Base-by-base conservation (phyloP, 176 grass and related monocot genomes). In the Hyparrhenia diplandra region DNA sequence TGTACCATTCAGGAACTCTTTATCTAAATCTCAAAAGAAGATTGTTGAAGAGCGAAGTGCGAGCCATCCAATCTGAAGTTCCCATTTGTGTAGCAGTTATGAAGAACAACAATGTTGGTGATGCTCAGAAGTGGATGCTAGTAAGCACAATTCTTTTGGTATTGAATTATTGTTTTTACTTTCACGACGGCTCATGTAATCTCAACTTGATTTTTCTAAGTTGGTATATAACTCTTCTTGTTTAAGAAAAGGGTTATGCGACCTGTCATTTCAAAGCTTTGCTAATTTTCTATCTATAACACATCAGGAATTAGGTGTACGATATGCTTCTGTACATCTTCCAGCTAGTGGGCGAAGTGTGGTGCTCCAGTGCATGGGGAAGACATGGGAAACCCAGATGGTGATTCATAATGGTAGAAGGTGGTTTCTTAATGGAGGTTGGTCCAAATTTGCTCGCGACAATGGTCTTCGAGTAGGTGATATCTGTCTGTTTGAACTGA, bases 401-500 rank as follows among this genome's bases (percentile, higher is more conserved):
- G 20, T 24, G 27, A 57, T 78, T 55, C 7, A 30, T 23, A n/a
- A 18, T 10, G 4, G 55, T 2, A 63, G 21, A 2, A 83, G 80
- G 13, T n/a, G 66, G 58, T 31, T 72, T 14, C 85, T 83, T 30
- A 2, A 3, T 14, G 24, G 18, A 40, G 75, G 81, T 11, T 94
- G 79, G 82, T 0, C 59, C 12, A 43, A 80, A n/a, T 94, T 94
- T 8, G 75, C 51, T 10, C 6, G 8, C 5, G 85, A 88, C 49
- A 94, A 88, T 42, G 65, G 30, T 24, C 64, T 93, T 18, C 40
- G 14, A 20, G 51, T 80, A 2, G 88, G 82, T 4, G 85, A 91
- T 57, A 77, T 90, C 45, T 90, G 88, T 49, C 34, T 94, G 10
- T 88, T 91, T 0, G 88, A 94, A 41, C 82, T 88, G 54, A 79